phyloP scores from a whole-genome alignment of 1,139 yeast genomes.

The Saccharomycopsis phalli region DNA sequence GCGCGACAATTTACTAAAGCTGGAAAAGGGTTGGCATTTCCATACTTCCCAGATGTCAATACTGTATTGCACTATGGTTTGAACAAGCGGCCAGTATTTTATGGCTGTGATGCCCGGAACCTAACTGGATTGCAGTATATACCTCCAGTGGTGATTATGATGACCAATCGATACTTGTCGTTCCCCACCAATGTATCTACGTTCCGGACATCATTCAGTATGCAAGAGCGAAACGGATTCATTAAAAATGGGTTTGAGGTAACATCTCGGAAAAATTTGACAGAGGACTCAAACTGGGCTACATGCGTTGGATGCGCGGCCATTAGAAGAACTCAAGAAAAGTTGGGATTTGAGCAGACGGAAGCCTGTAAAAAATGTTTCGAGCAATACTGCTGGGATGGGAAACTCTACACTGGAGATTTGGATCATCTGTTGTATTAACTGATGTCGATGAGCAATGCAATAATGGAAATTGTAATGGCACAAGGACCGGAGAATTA shows the following conservation, averaged over 20 bases:
- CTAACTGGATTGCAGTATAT: conserved; percentile 42
- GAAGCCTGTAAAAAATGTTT: conserved; percentile 71
- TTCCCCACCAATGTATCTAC: conserved; percentile 65
- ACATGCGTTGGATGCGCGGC: conserved; percentile 86
- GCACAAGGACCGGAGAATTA: too few relatives aligned
- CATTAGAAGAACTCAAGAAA: conserved; percentile 71
- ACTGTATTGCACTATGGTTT: conserved; percentile 55
- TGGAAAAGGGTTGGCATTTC: conserved; percentile 64
- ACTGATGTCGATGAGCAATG: too few relatives aligned
- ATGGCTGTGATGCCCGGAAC: conserved; percentile 72
- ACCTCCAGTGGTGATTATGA: conserved; percentile 73
- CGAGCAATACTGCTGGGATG: conserved; percentile 69
- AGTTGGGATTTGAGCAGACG: conserved; percentile 51
- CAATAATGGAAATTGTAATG: too few relatives aligned
- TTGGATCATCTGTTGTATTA: too few relatives aligned
- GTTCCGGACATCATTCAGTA: conserved; percentile 52
- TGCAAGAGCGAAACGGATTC: conserved; percentile 48
- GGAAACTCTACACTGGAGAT: conserved; percentile 1
- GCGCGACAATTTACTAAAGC: conserved; percentile 57
- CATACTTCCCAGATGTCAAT: conserved; percentile 70
- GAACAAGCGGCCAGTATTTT: conserved; percentile 60
- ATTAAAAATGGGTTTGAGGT: conserved; percentile 76
- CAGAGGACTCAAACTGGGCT: conserved; percentile 65
- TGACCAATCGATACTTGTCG: conserved; percentile 68
- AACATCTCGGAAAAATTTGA: conserved; percentile 61